These are phyloP conservation scores for Clonostachys byssicola DNA, from an alignment of 2,329 filamentous ascomycete species.

Conservation along the genomic window DNA sequence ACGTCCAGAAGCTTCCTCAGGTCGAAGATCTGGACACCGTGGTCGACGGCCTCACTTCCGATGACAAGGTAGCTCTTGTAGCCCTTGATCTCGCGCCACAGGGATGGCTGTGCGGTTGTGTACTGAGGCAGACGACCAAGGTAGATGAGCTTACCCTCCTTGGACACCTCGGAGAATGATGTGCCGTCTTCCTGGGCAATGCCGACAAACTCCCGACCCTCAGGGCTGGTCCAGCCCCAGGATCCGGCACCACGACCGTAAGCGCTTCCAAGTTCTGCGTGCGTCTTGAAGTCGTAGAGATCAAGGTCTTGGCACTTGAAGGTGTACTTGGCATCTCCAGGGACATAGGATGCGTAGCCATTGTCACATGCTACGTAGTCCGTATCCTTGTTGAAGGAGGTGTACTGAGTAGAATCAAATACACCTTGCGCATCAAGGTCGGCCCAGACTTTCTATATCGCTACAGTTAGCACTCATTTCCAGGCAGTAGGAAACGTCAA, in stretches of 20 bases:
- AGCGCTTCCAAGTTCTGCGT: constrained; percentile 41
- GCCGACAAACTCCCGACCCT: constrained; percentile 19
- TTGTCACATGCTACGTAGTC: constrained; percentile 13
- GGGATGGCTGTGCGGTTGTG: constrained; percentile 3
- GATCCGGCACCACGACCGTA: constrained; percentile 17
- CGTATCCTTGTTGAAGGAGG: constrained; percentile 12
- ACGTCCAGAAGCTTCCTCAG: constrained; percentile 39
- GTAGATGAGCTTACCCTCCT: constrained; percentile 33
- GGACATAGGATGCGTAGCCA: constrained; percentile 11
- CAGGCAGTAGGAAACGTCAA: background rate
- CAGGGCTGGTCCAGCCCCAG: constrained; percentile 35
- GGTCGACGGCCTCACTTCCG: constrained; percentile 33
- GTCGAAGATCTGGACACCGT: constrained; percentile 59
- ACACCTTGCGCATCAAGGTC: constrained; percentile 10
- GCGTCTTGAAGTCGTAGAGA: constrained; percentile 47
- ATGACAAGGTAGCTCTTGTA: constrained; percentile 25
- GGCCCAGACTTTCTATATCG: constrained; percentile 4
- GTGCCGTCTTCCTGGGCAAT: constrained; percentile 27
- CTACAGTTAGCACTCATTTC: background rate
- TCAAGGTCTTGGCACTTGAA: constrained; percentile 29
- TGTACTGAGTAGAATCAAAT: constrained; percentile 12
- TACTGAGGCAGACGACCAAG: constrained; percentile 26
- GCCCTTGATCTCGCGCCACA: constrained; percentile 27
- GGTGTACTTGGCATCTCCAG: constrained; percentile 10
- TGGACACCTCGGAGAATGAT: constrained; percentile 35